Base-by-base conservation (phyloP, 1,284 basidiomycete genomes). In the Sphaerobolus stellatus region DNA sequence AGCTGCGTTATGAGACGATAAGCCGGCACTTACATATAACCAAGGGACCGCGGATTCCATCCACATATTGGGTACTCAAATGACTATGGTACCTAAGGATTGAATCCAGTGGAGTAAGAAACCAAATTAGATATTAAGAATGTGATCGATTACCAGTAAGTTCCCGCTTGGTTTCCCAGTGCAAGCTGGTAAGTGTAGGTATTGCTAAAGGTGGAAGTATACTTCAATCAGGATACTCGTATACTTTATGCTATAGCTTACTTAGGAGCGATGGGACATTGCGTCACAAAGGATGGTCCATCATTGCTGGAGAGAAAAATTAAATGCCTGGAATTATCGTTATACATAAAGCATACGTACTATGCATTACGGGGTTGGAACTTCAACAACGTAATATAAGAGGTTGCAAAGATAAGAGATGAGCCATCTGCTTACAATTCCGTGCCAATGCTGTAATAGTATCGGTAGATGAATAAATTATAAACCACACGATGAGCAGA, bases 391-490 rank as follows among this genome's bases (percentile, higher is more conserved):
- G 30, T 14, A 29, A 8, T 24, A 31, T 40, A 9, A 24, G 38
- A 28, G 18, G n/a, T 45, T 24, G 14, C 31, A 20, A 29, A 31
- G 16, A 47, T 36, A 25, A 20, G 47, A 7, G 9, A 27, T 11
- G 20, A n/a, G 16, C 8, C 30, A 40, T 38, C 61, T 16, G 76
- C 78, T 56, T 79, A 73, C 71, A 14, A 80, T 59, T 6, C 78
- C 78, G 51, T 80, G 78, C 77, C 77, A 80, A 58, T 80, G 78
- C 77, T 79, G 56, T 27, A 52, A 27, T 28, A 22, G 33, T 18
- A 31, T 40, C 33, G 18, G 24, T 20, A 6, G 6, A 60, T 57
- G 34, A 25, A 36, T 40, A 30, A 28, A 46, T 33, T 34, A 30
- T 20, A 50, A 27, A 22, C 8, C 20, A 22, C 33, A 14, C 22